These are phyloP conservation scores for Pichia membranifaciens DNA, from an alignment of 805 yeast genomes.

Conservation along the genomic window DNA sequence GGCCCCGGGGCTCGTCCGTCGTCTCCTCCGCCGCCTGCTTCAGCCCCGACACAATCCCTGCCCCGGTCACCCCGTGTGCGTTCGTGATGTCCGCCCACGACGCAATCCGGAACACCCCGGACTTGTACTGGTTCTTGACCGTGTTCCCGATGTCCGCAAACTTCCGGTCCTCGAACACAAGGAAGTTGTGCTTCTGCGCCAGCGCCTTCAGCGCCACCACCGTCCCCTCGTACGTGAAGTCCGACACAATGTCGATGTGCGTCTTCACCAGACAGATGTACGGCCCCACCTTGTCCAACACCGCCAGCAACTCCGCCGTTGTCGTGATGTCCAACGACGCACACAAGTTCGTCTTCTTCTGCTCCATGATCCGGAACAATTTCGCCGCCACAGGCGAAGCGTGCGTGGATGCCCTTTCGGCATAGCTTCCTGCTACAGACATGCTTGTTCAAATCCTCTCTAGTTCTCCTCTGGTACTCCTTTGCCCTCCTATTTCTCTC, in stretches of 20 bases:
- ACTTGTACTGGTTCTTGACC: conserved; percentile 86
- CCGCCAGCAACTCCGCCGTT: conserved; percentile 63
- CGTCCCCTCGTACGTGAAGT: conserved; percentile 77
- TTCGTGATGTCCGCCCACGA: conserved; percentile 96
- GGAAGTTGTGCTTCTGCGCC: conserved; percentile 75
- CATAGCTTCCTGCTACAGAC: conserved; percentile 37
- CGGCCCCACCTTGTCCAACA: conserved; percentile 84
- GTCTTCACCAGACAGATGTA: conserved; percentile 88
- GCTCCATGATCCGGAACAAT: conserved; percentile 66
- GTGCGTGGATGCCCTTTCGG: conserved; percentile 64
- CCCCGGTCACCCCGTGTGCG: conserved; percentile 96
- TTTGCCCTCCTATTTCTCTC: too few relatives aligned
- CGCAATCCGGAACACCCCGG: conserved; percentile 86
- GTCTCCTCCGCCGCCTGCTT: conserved; percentile 74
- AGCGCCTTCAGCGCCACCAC: conserved; percentile 66
- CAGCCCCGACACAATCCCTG: conserved; percentile 85
- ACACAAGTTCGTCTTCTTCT: conserved; percentile 82
- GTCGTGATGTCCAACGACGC: conserved; percentile 89
- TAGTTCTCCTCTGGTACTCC: too few relatives aligned
- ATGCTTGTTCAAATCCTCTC: too few relatives aligned
- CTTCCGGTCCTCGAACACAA: conserved; percentile 95
- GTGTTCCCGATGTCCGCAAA: conserved; percentile 99
- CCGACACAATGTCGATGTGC: conserved; percentile 89
- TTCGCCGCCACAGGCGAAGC: conserved; percentile 75
- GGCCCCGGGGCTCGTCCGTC: conserved; percentile 74